Base-by-base conservation (phyloP, 2,329 filamentous ascomycete species). In the Fusarium sp. region DNA sequence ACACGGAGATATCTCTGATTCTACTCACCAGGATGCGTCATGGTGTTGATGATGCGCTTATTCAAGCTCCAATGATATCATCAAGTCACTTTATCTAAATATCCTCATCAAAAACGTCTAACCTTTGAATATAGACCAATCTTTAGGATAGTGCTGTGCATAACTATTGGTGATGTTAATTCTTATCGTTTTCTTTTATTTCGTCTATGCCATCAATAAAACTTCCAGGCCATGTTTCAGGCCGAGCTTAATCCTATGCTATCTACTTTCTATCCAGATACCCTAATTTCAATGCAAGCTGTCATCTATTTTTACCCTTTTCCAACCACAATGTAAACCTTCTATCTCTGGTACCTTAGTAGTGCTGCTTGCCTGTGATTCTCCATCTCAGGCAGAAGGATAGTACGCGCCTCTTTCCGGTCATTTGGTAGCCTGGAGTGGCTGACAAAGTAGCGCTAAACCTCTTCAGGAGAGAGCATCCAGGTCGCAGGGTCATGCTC, bases 361-460 rank as follows among this genome's bases (percentile, higher is more conserved):
- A 11, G 48, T 22, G 11, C 27, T 46, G 40, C 27, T 14, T 25
- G 37, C 16, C 22, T 22, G 18, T 29, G 30, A 53, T 29, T 45
- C 22, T 61, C 34, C 18, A n/a, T n/a, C 55, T 63, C 58, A 66
- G 63, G 63, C 65, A 65, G 40, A 52, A 61, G 27, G 32, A 29
- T 24, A 42, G 56, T 70, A 70, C 69, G 70, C 66, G 69, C 69
- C 49, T 37, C 70, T 61, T 71, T 52, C 61, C 25, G 57, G 52
- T 54, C 41, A 67, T 65, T 65, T 65, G 61, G 61, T 59, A 65
- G 69, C 70, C 64, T 68, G 53, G 59, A 48, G 67, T 66, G 67
- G 67, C 52, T 70, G 69, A 62, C 52, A 46, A 49, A 54, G 16
- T 13, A 4, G 29, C 41, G n/a, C 69, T 70, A 72, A 47, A 14